phyloP scores from a whole-genome alignment of 2,329 filamentous ascomycete genomes.

The Aureobasidium sp. region DNA sequence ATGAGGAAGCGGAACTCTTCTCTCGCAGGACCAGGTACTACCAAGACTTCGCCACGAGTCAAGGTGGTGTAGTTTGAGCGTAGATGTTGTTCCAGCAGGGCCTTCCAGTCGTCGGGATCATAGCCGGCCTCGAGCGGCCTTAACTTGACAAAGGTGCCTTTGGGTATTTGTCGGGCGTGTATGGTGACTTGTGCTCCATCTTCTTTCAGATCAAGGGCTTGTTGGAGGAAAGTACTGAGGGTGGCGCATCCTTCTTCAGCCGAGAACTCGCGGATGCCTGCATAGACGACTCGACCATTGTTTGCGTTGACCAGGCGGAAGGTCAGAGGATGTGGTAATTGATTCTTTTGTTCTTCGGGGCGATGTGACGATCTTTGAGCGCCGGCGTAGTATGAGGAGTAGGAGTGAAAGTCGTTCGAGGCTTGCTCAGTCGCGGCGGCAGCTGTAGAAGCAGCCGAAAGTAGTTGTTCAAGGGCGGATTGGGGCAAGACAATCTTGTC shows the following conservation, averaged over 20 bases:
- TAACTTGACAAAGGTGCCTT: slow-evolving; percentile 83
- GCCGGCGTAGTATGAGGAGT: slow-evolving; percentile 52
- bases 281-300: slow-evolving; percentile 71
- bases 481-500: slow-evolving; percentile 93
- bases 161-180: slow-evolving; percentile 69
- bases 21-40: slow-evolving; percentile 50
- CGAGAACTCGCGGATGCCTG: slow-evolving; percentile 91
- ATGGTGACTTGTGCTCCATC: slow-evolving; percentile 49
- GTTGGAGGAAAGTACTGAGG: slow-evolving; percentile 65
- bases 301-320: slow-evolving; percentile 77
- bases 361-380: slow-evolving; percentile 35
- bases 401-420: slow-evolving; percentile 62
- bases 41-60: slow-evolving; percentile 68
- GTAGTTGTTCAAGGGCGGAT: slow-evolving; percentile 79
- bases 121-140: slow-evolving; percentile 93
- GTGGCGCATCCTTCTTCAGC: slow-evolving; percentile 68
- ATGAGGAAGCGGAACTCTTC: slow-evolving; percentile 78
- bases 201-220: slow-evolving; percentile 57
- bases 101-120: slow-evolving; percentile 91
- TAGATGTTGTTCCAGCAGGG: slow-evolving; percentile 77
- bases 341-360: slow-evolving; percentile 55
- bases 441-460: slow-evolving; percentile 58
- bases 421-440: slow-evolving; percentile 27
- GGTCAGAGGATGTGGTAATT: slow-evolving; percentile 82
- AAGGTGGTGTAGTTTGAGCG: slow-evolving; percentile 85